Evolutionary conservation across 106 monocot genomes (phyloP), one percentile per base, ranked within the genome.

Genomic region (Vanilla planifolia): DNA sequence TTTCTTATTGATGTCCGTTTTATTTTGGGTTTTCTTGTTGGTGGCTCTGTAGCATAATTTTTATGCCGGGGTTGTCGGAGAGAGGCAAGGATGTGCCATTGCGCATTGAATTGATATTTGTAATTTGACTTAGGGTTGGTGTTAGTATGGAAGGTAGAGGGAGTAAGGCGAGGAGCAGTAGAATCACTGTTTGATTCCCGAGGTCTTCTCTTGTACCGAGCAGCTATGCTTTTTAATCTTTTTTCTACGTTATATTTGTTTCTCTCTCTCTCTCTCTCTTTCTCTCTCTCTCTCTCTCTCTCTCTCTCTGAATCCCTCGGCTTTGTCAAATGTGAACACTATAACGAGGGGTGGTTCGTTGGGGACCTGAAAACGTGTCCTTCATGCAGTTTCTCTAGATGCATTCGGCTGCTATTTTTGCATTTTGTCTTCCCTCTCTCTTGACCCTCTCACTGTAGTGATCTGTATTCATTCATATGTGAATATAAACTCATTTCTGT

Each of bases 21-120:
- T 50, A 10, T 50, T 50, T 50, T 26, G 26, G 50, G 23, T 50
- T 50, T 50, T 25, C 10, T 48, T 53, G 30, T n/a, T n/a, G n/a
- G 4, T 57, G 19, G 0, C 5, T 33, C 20, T 45, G 45, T 13
- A 16, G n/a, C n/a, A 17, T 17, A 16, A n/a, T 1, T 17, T 57
- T 35, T 33, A 34, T 35, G 57, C 2, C 19, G 35, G 17, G 16
- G n/a, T n/a, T n/a, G n/a, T n/a, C 13, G 20, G 56, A 33, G 57
- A 35, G 33, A 28, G n/a, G 9, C 8, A 21, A 30, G 33, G 15
- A 57, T 57, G 57, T 33, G 57, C 57, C 57, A 57, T 57, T 57
- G 57, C 57, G 33, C 57, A 57, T 57, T 57, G 57, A 53, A 20
- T 57, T 36, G 16, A 8, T n/a, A n/a, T n/a, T n/a, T n/a, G n/a